Percentiles rank a stretch among this genome's conserved stretches.
Conservation (phyloP, 306 rosid genomes). For the Castanea crenata region DNA sequence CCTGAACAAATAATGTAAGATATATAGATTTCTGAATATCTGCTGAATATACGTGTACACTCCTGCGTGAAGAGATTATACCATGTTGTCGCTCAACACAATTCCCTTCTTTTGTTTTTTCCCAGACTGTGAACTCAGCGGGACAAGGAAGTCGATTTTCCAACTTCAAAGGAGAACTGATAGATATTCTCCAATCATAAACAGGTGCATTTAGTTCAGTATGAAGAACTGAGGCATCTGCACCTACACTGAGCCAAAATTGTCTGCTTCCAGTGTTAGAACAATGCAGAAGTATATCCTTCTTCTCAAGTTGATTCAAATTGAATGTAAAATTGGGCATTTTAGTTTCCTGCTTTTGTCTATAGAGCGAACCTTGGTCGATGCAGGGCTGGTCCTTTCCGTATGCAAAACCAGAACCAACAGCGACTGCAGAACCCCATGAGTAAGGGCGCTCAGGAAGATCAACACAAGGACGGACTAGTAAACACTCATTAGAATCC, state of each 20-base stretch:
- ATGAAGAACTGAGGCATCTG: slow-evolving; percentile 93
- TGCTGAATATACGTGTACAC: slow-evolving; percentile 77
- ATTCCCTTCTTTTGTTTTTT: slow-evolving; percentile 71
- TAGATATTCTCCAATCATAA: slow-evolving; percentile 91
- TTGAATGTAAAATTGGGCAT: slow-evolving; percentile 49
- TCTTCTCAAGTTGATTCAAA: slow-evolving; percentile 89
- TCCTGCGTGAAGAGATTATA: slow-evolving; percentile 64
- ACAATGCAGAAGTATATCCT: slow-evolving; percentile 77
- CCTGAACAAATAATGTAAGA: slow-evolving; percentile 73
- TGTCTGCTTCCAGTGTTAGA: slow-evolving; percentile 58
- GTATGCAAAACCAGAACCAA: slow-evolving; percentile 73
- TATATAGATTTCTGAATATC: slow-evolving; percentile 81
- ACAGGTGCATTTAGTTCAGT: slow-evolving; percentile 90
- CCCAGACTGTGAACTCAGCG: slow-evolving; percentile 73
- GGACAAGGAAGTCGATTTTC: slow-evolving; percentile 94
- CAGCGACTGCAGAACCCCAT: slow-evolving; percentile 63
- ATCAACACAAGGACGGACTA: slow-evolving; percentile 68
- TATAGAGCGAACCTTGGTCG: slow-evolving; percentile 58
- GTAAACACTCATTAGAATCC: slow-evolving; percentile 68
- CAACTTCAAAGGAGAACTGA: slow-evolving; percentile 80
- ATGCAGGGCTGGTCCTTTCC: slow-evolving; percentile 61
- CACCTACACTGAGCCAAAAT: slow-evolving; percentile 80
- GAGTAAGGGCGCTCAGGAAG: slow-evolving; percentile 50
- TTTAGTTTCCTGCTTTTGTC: slow-evolving; percentile 48
- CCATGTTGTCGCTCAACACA: slow-evolving; percentile 61